Percentiles rank a stretch among this genome's conserved stretches.
These are phyloP conservation scores for Metarhizium robertsii DNA, from an alignment of 2,329 filamentous ascomycete species.

Conservation along the genomic window DNA sequence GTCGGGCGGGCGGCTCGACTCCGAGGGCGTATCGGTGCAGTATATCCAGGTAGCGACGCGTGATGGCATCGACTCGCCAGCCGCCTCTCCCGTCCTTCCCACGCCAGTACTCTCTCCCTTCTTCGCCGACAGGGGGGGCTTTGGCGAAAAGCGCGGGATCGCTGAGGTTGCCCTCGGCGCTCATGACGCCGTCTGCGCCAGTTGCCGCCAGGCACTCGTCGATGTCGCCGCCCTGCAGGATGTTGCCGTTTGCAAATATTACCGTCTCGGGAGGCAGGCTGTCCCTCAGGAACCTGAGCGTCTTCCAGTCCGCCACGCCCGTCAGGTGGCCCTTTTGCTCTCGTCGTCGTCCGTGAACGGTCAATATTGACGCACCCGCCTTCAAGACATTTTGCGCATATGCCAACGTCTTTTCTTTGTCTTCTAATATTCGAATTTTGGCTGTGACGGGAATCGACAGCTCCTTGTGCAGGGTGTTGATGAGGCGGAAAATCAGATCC, in stretches of 20 bases:
- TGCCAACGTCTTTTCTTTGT: conserved; percentile 72
- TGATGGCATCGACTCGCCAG: conserved; percentile 79
- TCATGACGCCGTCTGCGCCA: conserved; percentile 90
- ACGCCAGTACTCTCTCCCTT: conserved; percentile 79
- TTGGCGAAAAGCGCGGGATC: conserved; percentile 79
- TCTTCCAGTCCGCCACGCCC: conserved; percentile 84
- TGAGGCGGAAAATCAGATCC: conserved; percentile 70
- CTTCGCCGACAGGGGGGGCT: conserved; percentile 52
- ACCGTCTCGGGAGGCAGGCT: conserved; percentile 80
- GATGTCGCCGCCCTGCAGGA: conserved; percentile 72
- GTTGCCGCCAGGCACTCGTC: conserved; percentile 70
- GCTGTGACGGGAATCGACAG: conserved; percentile 82
- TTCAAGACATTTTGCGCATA: conserved; percentile 82
- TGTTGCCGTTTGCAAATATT: conserved; percentile 93
- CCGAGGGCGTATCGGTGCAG: conserved; percentile 70
- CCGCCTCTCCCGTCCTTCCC: conserved; percentile 71
- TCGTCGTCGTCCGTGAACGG: conserved; percentile 78
- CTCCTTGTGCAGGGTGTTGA: conserved; percentile 71
- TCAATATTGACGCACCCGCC: conserved; percentile 86
- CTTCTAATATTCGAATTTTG: conserved; percentile 87
- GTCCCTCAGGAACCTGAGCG: conserved; percentile 73
- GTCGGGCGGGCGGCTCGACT: conserved; percentile 52
- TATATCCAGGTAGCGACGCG: conserved; percentile 84
- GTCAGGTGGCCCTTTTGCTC: conserved; percentile 97
- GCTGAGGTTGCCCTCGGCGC: conserved; percentile 87